Evolutionary conservation across 495 filamentous ascomycete genomes (phyloP), one percentile per base, ranked within the genome.

Genomic region (Schizothecium vesticola): DNA sequence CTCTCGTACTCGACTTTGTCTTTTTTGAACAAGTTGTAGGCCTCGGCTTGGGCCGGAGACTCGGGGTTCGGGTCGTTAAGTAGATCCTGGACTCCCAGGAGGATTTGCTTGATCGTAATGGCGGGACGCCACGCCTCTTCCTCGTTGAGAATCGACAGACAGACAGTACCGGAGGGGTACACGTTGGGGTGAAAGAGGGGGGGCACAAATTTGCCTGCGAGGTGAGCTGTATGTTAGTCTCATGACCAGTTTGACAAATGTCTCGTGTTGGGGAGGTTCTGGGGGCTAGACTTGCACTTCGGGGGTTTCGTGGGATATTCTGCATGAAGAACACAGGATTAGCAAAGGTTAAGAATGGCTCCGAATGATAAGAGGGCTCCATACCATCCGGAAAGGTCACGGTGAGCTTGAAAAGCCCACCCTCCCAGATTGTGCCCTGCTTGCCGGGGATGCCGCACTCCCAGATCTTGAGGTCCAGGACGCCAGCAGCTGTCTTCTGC

Each of bases 231-330:
- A 66, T 56, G 73, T 78, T 69, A 75, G 67, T 68, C 64, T 60
- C 23, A 69, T 68, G 68, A 73, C 64, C 28, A 31, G 31, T 58
- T 58, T 51, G 61, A 61, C 62, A 21, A n/a, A 58, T 29, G 65
- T 65, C 43, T 61, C 61, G 51, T 69, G 43, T 57, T 55, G 28
- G 19, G 23, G 55, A 36, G 25, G 23, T 19, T 26, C n/a, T 23
- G 36, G 33, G 22, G 25, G 23, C 25, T 61, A 21, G 33, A 83
- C 87, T 67, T 86, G 97, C 95, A 99, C 80, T 99, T 99, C 0
- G 95, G 95, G 28, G 95, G 95, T 77, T 99, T 99, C 59, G 95
- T 98, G 31, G 95, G 95, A 78, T 99, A 99, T 75, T 99, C 95
- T 99, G 74, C 69, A 78, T 33, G 71, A 61, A 12, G 56, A 60